Base-by-base conservation (phyloP, 139 green algal species). In the Haematococcus lacustris region DNA sequence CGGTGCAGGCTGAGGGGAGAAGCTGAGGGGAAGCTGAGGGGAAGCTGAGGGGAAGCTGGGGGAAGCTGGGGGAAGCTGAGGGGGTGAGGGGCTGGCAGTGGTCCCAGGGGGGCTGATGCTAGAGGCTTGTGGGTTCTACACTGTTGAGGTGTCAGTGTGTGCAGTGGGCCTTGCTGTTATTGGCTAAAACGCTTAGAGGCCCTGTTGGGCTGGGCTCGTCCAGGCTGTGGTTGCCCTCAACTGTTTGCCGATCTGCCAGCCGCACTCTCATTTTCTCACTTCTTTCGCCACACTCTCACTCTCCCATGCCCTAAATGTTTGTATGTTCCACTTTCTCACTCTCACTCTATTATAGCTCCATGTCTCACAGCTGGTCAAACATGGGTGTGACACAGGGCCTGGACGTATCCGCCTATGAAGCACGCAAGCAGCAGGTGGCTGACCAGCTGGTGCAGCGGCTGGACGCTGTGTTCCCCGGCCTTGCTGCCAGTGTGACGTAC, bases 401-500 rank as follows among this genome's bases (percentile, higher is more conserved):
- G 73, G 38, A 17, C 6, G 51, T 71, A 23, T 50, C 62, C 0
- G 78, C 82, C 71, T 90, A 91, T 57, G 76, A 83, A 33, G 71
- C 78, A 2, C 38, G 76, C 68, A 98, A 98, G 82, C 82, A 92
- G 71, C 50, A 74, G 60, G 81, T 93, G 62, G 87, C 91, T 0
- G 82, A 93, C 30, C 57, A 75, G 2, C 76, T 98, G 35, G 81
- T 96, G 35, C 51, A 77, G 9, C 84, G 93, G 17, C 77, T 98
- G 28, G 94, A 98, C 65, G 76, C 70, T 0, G 37, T 93, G 0
- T 91, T 94, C 38, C 94, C 94, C 3, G 94, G 94, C 0, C 82
- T 98, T 41, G 68, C 68, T 26, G 84, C 66, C 0, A 83, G 63
- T 0, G 89, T 89, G 0, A 74, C 87, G 9, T 94, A 93, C 74